These are phyloP conservation scores for Nakaseomyces kungkrabaensis DNA, from an alignment of 1,139 yeast genomes.

Conservation along the genomic window DNA sequence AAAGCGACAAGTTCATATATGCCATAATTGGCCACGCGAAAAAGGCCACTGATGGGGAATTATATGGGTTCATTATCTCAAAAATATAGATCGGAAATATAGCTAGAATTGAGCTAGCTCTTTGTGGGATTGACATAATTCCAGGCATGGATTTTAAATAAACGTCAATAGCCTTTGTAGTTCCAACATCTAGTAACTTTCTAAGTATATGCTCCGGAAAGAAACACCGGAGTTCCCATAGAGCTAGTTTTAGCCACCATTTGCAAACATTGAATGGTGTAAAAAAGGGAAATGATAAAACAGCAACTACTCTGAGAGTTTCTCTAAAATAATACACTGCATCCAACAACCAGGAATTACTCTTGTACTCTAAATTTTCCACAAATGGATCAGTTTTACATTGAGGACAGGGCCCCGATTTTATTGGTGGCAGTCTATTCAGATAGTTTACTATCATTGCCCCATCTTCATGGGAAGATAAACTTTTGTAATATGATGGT, in stretches of 20 bases:
- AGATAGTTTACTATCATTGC: not conserved
- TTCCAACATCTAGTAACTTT: slow-evolving; percentile 30
- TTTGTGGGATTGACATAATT: slow-evolving; percentile 13
- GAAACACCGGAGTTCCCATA: slow-evolving; percentile 14
- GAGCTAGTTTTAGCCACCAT: slow-evolving; percentile 11
- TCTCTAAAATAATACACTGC: not conserved
- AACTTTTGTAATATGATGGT: not conserved
- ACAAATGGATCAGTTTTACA: slow-evolving; percentile 7
- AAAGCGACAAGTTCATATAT: slow-evolving; percentile 10
- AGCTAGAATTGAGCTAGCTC: slow-evolving; percentile 8
- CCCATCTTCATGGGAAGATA: slow-evolving; percentile 1
- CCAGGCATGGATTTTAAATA: slow-evolving; percentile 12
- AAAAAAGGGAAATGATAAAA: not conserved
- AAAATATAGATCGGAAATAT: slow-evolving; percentile 9
- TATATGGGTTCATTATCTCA: not conserved
- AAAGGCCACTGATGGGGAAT: slow-evolving; percentile 7
- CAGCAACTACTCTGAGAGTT: not conserved
- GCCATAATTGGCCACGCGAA: slow-evolving; percentile 7
- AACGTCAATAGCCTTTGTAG: slow-evolving; percentile 17
- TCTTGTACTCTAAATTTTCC: slow-evolving; percentile 7
- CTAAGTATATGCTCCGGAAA: slow-evolving; percentile 30
- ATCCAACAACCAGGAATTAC: not conserved
- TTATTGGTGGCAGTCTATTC: slow-evolving; percentile 1
- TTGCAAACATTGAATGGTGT: slow-evolving; percentile 2
- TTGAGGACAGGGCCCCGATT: slow-evolving; percentile 2